Evolutionary conservation across 441 rosid genomes (phyloP), one percentile per base, ranked within the genome.

Genomic region (Iberis amara): DNA sequence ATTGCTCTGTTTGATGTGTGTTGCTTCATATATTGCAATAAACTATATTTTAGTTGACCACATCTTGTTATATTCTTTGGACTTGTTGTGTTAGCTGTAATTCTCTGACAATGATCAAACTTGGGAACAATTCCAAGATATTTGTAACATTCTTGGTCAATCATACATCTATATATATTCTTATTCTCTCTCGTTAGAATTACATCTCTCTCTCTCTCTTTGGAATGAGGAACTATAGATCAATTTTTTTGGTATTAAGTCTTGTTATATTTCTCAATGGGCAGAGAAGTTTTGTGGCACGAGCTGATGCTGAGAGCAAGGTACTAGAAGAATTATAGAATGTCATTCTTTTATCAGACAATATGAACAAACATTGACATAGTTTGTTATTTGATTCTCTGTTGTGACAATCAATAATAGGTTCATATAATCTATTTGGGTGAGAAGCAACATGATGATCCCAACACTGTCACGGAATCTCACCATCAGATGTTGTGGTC

Each of bases 381-480:
- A 6, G 53, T n/a, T 49, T 56, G 8, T 33, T 33, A 9, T 4
- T 10, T 33, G 30, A 6, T 38, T 53, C 1, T 55, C 1, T 55
- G 36, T 30, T 64, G 12, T 35, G 23, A 26, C 9, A 2, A 39
- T 8, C 18, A 40, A 40, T 41, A 40, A 28, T 44, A 57, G 69
- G 64, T 64, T 57, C 63, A 64, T 15, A 49, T 64, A 42, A 58
- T 64, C 18, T 64, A 64, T 51, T 14, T 64, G 23, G 54, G 69
- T 10, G 59, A 50, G 58, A 57, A 43, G 9, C 53, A 57, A 8
- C 63, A 64, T 27, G 58, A 64, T 64, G 68, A 64, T 37, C 63
- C 63, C 0, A 6, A 49, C 1, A 11, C 28, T 15, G 57, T 64
- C 35, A 64, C 69, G 0, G 14, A 57, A 10, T 50, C 59, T 43